These are phyloP conservation scores for Phalaenopsis aphrodite DNA, from an alignment of 106 monocot genomes.

Conservation along the genomic window DNA sequence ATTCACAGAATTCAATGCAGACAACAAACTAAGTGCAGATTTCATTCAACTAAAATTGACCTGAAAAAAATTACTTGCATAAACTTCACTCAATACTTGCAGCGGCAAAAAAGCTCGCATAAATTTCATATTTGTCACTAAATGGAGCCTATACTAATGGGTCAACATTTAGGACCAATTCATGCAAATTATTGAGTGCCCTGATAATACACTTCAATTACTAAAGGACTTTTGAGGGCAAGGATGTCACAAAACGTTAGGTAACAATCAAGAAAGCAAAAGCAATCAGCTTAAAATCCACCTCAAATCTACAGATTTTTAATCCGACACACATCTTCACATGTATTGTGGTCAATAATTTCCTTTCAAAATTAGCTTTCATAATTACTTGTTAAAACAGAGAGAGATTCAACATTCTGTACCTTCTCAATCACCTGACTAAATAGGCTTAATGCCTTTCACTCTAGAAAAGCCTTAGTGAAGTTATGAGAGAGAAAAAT, in stretches of 20 bases:
- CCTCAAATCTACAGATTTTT: neutral
- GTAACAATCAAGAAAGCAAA: too few relatives aligned
- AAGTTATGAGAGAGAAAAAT: neutral
- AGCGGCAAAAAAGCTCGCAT: neutral
- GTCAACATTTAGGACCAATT: neutral
- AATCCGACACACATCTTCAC: neutral
- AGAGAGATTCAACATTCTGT: neutral
- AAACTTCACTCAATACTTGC: neutral
- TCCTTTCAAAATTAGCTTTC: neutral
- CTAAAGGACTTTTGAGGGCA: neutral
- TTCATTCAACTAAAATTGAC: neutral
- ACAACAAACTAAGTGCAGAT: neutral
- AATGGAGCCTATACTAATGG: neutral
- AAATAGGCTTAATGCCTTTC: neutral
- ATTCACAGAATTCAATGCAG: neutral
- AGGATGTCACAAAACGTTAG: neutral
- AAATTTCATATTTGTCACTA: neutral
- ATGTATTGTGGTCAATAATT: neutral
- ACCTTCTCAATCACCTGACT: neutral
- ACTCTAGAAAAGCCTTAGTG: neutral
- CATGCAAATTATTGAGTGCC: neutral
- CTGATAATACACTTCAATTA: neutral
- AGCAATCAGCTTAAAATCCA: too few relatives aligned
- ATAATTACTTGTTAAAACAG: neutral
- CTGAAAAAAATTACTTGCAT: neutral